Conservation (phyloP, 352 stramenopile genomes). For the Paralagenidium karlingii region DNA sequence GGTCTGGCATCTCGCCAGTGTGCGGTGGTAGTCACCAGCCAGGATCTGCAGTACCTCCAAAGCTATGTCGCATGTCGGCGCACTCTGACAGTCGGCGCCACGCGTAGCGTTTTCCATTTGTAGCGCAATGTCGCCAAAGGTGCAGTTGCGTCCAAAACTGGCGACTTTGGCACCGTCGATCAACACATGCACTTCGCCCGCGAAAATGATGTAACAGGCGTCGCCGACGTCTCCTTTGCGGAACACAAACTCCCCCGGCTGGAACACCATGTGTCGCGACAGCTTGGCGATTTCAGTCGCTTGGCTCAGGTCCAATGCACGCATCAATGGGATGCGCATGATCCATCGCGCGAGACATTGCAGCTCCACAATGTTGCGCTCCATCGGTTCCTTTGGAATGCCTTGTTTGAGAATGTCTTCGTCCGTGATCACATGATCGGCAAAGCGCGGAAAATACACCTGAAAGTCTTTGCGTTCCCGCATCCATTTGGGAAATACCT, state of each 20-base stretch:
- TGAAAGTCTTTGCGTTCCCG: constrained; percentile 71
- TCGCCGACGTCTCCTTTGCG: constrained; percentile 49
- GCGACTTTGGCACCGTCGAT: constrained; percentile 48
- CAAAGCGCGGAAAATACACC: constrained; percentile 51
- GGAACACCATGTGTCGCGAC: constrained; percentile 31
- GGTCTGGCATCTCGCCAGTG: constrained; percentile 43
- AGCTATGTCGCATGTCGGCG: constrained; percentile 16
- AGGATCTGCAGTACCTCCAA: constrained; percentile 54
- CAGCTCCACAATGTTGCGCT: constrained; percentile 59
- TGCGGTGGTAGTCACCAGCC: constrained; percentile 63
- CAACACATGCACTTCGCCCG: constrained; percentile 47
- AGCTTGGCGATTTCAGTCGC: constrained; percentile 61
- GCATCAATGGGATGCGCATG: constrained; percentile 62
- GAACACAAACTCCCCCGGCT: constrained; percentile 38
- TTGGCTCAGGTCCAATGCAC: constrained; percentile 45
- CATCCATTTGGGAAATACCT: constrained; percentile 46
- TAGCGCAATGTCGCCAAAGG: constrained; percentile 54
- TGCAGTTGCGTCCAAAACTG: constrained; percentile 36
- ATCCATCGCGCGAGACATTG: constrained; percentile 64
- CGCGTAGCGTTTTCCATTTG: constrained; percentile 62
- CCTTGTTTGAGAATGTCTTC: constrained; percentile 52
- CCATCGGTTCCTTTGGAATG: constrained; percentile 40
- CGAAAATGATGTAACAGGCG: constrained; percentile 50
- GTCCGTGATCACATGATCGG: constrained; percentile 42
- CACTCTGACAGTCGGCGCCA: constrained; percentile 49